These are phyloP conservation scores for Acorus gramineus DNA, from an alignment of 106 monocot species.

Conservation along the genomic window DNA sequence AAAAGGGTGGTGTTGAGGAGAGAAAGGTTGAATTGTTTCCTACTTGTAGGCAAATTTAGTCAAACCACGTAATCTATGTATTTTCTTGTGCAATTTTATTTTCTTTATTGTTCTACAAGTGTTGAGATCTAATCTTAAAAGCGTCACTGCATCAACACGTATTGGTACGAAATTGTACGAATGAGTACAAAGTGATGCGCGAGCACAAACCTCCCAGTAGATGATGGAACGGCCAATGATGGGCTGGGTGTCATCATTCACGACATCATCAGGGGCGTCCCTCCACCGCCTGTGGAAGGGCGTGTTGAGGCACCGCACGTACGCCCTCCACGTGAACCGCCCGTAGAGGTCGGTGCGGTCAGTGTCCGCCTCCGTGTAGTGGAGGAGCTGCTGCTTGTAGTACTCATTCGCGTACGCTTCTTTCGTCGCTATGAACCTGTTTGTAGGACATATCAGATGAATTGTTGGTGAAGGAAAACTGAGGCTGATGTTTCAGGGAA, in stretches of 20 bases:
- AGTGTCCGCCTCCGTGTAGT: not conserved
- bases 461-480: too few species aligned
- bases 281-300: constrained; percentile 1
- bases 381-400: constrained; percentile 3
- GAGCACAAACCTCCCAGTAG: not conserved
- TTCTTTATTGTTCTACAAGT: too few species aligned
- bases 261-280: not conserved
- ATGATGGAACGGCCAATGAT: not conserved
- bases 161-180: not conserved
- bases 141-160: not conserved
- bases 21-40: too few species aligned
- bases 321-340: not conserved
- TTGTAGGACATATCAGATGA: too few species aligned
- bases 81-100: too few species aligned
- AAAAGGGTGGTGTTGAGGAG: too few species aligned
- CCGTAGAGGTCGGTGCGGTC: not conserved
- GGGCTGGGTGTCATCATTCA: constrained; percentile 3
- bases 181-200: not conserved
- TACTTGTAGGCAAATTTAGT: too few species aligned
- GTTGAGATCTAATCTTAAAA: too few species aligned
- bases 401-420: not conserved
- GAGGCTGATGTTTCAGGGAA: too few species aligned
- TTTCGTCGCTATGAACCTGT: not conserved
- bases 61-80: too few species aligned
- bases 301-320: constrained; percentile 1